phyloP scores from a whole-genome alignment of 805 yeast species.

The Myxozyma geophila region DNA sequence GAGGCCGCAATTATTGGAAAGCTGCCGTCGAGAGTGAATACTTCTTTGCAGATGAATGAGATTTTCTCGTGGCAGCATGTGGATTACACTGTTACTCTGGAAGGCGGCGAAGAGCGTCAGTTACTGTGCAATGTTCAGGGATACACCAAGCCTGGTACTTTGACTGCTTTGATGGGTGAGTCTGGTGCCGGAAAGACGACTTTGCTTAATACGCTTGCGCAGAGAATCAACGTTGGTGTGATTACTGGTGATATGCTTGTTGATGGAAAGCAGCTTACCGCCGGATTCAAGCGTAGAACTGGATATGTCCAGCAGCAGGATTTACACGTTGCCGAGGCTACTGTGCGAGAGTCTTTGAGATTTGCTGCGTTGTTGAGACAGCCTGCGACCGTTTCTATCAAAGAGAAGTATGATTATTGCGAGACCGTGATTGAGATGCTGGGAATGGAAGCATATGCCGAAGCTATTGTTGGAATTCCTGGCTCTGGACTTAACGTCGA shows the following conservation, averaged over 20 bases:
- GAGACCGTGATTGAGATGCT: constrained; percentile 68
- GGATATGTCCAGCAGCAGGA: constrained; percentile 86
- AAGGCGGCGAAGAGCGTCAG: constrained; percentile 46
- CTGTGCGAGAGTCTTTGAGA: constrained; percentile 74
- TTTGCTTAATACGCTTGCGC: constrained; percentile 70
- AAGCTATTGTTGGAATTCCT: constrained; percentile 77
- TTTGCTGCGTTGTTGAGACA: constrained; percentile 77
- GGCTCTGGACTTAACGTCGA: constrained; percentile 75
- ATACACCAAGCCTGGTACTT: constrained; percentile 78
- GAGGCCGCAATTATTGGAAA: constrained; percentile 35
- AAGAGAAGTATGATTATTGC: constrained; percentile 69
- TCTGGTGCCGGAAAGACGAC: constrained; percentile 91
- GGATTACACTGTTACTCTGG: constrained; percentile 57
- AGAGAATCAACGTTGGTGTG: constrained; percentile 70
- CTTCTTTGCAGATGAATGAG: constrained; percentile 29
- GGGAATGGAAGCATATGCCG: constrained; percentile 72
- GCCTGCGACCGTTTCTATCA: constrained; percentile 58
- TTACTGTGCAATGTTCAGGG: constrained; percentile 61
- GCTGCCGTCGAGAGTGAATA: constrained; percentile 22
- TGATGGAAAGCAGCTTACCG: constrained; percentile 65
- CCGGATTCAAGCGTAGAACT: constrained; percentile 73
- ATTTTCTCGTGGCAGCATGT: constrained; percentile 67
- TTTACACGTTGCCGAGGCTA: constrained; percentile 67
- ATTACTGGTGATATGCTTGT: constrained; percentile 74
- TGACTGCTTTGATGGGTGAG: constrained; percentile 83